Evolutionary conservation across 2,329 filamentous ascomycete species (phyloP), one percentile per base, ranked within the genome.

Genomic region (Fusarium sp.): DNA sequence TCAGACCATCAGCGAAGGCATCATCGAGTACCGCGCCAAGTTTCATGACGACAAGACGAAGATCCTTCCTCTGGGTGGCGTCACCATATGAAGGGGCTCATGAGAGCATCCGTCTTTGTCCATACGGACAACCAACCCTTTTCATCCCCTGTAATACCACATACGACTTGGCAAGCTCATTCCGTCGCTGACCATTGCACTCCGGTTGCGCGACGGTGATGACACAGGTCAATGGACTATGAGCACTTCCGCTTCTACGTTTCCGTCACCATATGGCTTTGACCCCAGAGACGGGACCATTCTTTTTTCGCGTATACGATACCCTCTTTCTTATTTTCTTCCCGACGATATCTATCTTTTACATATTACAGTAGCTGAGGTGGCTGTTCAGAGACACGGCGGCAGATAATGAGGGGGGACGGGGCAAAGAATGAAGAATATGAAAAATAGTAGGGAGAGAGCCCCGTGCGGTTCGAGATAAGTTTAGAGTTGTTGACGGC

Each of bases 1-100:
- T 76, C 83, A 89, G 66, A 85, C 85, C 52, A 92, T 93, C 77
- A 90, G 90, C 60, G 82, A 86, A 73, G 88, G 88, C 58, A 92
- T 94, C 73, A 85, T 92, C 77, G 86, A 89, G 69, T 92, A 90
- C 78, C 89, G 91, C 74, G 84, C 88, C 67, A 85, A 85, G 58
- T 92, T 93, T 74, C 82, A 90, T 30, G 87, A 85, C 71, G 91
- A 93, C 79, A 83, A 84, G 68, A 88, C 87, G 73, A 90, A 89
- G 81, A 84, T 92, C 51, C 82, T 93, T 47, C 84, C 85, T 57
- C 81, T 91, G 69, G 87, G 88, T 70, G 79, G 82, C 63, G 82
- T 87, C 68, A 75, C 77, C 60, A 72, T 82, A 36, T 82, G 68
- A 79, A 53, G 54, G 58, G 37, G 18, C 39, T 36, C 13, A 37